Base-by-base conservation (phyloP, 2,329 filamentous ascomycete genomes). In the Thermoascus crustaceus region DNA sequence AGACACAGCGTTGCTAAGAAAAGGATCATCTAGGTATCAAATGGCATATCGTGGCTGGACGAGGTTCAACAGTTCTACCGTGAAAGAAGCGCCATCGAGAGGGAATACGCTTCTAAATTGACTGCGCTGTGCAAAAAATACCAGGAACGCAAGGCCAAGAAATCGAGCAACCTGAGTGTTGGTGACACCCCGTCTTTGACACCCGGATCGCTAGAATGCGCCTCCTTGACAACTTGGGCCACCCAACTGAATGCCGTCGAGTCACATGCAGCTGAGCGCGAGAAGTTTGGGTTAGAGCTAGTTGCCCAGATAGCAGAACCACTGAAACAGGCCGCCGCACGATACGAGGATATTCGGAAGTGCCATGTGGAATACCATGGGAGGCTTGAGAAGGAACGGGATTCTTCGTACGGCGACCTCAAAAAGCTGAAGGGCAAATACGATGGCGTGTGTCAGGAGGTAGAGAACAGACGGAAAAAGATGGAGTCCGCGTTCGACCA, bases 51-150 rank as follows among this genome's bases (percentile, higher is more conserved):
- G 47, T 98, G 89, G 89, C 79, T 98, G 40, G 89, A 95, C 53
- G 91, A 98, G 53, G 85, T 98, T 44, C 86, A 98, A 61, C 80
- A 85, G 55, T 98, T 96, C 69, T 98, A 96, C 70, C 85, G 91
- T 45, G 91, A 98, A 64, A 78, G 93, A 39, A 85, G 86, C 56
- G 78, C 71, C 22, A 94, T 98, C 59, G 91, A 98, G 67, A 95
- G 94, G 66, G 93, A 98, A 60, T 96, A 98, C 61, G 83, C 85
- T 52, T 75, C 82, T 45, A 96, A 89, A 64, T 78, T 98, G 45
- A 83, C 77, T 49, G 79, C 78, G 2, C 70, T 98, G 33, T 91
- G 89, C 37, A 94, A 91, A 69, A 95, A 91, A 61, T 96, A 95
- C 68, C 91, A 86, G 56, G 93, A 98, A 54, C 93, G 93, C 71